Conservation (phyloP, 768 basidiomycete species). For the Podaxis mareebaensis region DNA sequence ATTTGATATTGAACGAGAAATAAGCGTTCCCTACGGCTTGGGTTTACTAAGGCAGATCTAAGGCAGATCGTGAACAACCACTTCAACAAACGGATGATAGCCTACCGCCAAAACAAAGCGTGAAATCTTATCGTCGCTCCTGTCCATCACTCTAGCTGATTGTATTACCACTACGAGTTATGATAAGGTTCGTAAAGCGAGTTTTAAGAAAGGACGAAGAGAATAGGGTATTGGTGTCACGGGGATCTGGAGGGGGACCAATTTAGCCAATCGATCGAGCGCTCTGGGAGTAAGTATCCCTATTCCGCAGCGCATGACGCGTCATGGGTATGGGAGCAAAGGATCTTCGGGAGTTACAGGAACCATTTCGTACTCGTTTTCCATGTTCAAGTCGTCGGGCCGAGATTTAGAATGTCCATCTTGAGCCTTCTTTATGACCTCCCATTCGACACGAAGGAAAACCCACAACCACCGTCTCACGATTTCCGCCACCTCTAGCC, state of each 20-base stretch:
- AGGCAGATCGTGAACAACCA: not conserved
- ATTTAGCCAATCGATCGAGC: constrained; percentile 10
- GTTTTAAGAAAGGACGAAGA: not conserved
- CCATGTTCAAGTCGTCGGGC: constrained; percentile 21
- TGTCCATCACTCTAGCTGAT: not conserved
- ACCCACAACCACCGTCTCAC: constrained; percentile 97
- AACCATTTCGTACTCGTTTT: constrained; percentile 43
- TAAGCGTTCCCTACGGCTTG: too few relatives aligned
- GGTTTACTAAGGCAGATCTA: not conserved
- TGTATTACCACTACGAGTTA: constrained; percentile 1
- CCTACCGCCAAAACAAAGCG: not conserved
- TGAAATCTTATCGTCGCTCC: not conserved
- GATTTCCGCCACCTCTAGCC: constrained; percentile 89
- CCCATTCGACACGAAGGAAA: constrained; percentile 96
- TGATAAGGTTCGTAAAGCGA: not conserved
- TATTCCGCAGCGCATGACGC: constrained; percentile 5
- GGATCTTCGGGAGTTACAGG: constrained; percentile 29
- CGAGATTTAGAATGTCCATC: constrained; percentile 21
- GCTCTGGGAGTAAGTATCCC: constrained; percentile 10
- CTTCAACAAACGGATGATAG: not conserved
- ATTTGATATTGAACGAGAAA: not conserved
- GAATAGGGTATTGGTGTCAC: not conserved
- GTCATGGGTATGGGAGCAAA: constrained; percentile 1
- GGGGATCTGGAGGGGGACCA: not conserved
- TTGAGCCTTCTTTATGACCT: constrained; percentile 64